Evolutionary conservation across 805 yeast species (phyloP).

Genomic region (Pichia membranifaciens): DNA sequence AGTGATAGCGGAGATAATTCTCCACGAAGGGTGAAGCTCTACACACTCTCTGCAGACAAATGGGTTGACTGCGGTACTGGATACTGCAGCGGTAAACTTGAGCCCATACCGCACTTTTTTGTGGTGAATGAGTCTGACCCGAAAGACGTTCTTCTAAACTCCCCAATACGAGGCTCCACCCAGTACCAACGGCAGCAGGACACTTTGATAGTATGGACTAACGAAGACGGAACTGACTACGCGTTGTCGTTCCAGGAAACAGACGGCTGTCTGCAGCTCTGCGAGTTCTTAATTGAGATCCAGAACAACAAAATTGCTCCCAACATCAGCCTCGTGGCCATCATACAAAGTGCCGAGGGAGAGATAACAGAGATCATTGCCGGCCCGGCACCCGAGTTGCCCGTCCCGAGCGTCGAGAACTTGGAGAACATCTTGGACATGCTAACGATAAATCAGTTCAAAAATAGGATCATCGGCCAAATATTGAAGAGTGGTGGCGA

Average conservation of each 20-base stretch:
- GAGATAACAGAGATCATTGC: constrained; percentile 73
- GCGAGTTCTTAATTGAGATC: constrained; percentile 70
- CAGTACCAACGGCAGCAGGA: constrained; percentile 94
- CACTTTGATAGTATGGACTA: constrained; percentile 92
- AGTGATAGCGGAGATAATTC: constrained; percentile 11
- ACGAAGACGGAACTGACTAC: constrained; percentile 59
- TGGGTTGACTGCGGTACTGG: constrained; percentile 97
- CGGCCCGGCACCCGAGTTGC: constrained; percentile 73
- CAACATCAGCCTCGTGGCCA: constrained; percentile 68
- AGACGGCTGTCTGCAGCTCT: constrained; percentile 77
- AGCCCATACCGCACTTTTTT: constrained; percentile 49
- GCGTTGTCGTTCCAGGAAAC: constrained; percentile 91
- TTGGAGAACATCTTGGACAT: constrained; percentile 49
- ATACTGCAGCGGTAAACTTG: constrained; percentile 68
- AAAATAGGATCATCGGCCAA: constrained; percentile 47
- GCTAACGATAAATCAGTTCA: constrained; percentile 29
- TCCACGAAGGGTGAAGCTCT: constrained; percentile 87
- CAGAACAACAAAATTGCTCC: constrained; percentile 53
- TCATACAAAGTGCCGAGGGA: constrained; percentile 38
- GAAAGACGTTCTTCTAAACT: constrained; percentile 52
- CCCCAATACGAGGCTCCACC: constrained; percentile 64
- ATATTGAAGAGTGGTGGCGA: constrained; percentile 45
- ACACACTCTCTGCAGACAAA: constrained; percentile 67
- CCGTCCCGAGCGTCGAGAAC: constrained; percentile 45
- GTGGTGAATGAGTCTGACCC: constrained; percentile 69